Evolutionary conservation across 345 rosid genomes (phyloP), one percentile per base, ranked within the genome.

Genomic region (Sisymbrium irio): DNA sequence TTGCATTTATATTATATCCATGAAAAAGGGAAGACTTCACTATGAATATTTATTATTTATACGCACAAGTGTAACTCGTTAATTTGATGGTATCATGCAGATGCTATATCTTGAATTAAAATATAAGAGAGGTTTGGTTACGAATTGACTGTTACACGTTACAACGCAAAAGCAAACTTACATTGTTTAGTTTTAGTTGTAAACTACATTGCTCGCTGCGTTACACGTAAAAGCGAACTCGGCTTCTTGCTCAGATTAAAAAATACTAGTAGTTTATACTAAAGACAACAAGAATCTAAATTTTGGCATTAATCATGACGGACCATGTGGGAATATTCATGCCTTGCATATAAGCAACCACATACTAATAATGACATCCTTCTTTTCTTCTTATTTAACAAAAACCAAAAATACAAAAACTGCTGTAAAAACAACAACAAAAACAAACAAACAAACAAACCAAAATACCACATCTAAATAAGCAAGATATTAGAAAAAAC

Each of bases 281-380:
- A 9, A 54, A 77, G 74, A 70, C 76, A 77, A 63, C n/a, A 62
- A 27, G 65, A 62, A 28, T 69, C 75, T 62, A 69, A 62, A 67
- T 28, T 3, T 42, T 68, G 70, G 71, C 79, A 62, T 51, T 54
- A 47, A 77, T 77, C 80, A 77, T 70, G 71, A 64, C 55, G 72
- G 49, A 27, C 62, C 79, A 77, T 77, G 67, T 77, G 80, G 66
- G 59, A 54, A 70, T 70, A 61, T 46, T 77, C 80, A 77, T 69
- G 75, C 76, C 61, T 63, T 57, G 19, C 54, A 27, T 27, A 50
- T 75, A 60, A 25, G 27, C 51, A 76, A 76, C 71, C 75, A 67
- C 56, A 50, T n/a, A 75, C 62, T 67, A 46, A 73, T 75, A 9
- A 60, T 67, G 56, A 59, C 55, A 67, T 74, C 63, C 22, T 50